Base-by-base conservation (phyloP, 2,329 filamentous ascomycete species). In the Taxawa tesnikishii region DNA sequence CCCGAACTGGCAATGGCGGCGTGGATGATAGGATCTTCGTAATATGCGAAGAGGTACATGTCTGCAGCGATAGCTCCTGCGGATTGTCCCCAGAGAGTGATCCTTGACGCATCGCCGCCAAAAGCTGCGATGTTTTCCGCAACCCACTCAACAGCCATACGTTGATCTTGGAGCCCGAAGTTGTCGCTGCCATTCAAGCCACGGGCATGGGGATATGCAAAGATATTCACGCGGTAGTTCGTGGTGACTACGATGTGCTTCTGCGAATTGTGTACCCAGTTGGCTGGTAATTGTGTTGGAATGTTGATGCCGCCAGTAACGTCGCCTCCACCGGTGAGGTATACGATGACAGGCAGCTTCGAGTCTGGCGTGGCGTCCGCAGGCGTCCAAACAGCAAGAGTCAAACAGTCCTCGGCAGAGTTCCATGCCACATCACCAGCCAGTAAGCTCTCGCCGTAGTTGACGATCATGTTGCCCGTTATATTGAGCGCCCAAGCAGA, bases 1-100 rank as follows among this genome's bases (percentile, higher is more conserved):
- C 53, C 66, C 21, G 65, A 67, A 3, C 59, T 52, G 2, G 59
- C 48, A 34, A 70, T 64, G 8, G 66, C 46, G 4, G 56, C 64
- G 6, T 53, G 46, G 12, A 58, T 55, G 12, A 70, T 70, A 6
- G 67, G 63, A 24, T 70, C 61, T 0, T 61, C 33, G 4, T 42
- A 40, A 31, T 62, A 67, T 3, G 67, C 62, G 30, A 67, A 69
- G 4, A 60, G 54, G 51, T 60, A 65, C 41, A 61, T 59, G 39
- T 70, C 65, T 0, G 60, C 59, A 1, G 56, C 47, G 3, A 58
- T 46, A 8, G 51, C 51, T 1, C 56, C 57, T 8, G 55, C 50
- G 1, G 50, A 51, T 19, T 59, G 55, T 3, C 60, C 59, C 31
- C 51, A 58, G 5, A 63, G 44, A 1, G 51, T 60, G 31, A 64